Evolutionary conservation across 2,329 filamentous ascomycete species (phyloP).

Genomic region (Trichoderma sp.): DNA sequence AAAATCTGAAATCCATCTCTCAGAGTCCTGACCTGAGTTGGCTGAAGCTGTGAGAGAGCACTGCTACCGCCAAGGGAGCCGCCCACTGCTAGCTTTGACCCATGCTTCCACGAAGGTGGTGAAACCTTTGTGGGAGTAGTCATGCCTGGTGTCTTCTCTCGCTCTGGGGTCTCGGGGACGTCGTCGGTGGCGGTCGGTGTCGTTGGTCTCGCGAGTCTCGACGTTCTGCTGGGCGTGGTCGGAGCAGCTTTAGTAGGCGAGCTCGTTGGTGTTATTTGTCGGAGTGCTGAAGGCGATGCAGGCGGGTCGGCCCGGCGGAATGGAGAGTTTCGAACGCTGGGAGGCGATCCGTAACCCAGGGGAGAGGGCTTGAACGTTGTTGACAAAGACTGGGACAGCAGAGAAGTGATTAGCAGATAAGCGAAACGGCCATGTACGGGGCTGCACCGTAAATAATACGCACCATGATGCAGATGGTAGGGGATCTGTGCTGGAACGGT

Average conservation of each 20-base stretch:
- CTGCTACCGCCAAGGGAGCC: slow-evolving; percentile 49
- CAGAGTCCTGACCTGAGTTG: slow-evolving; percentile 79
- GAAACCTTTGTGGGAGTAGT: slow-evolving; percentile 38
- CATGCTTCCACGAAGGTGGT: slow-evolving; percentile 29
- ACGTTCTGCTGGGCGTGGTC: slow-evolving; percentile 24
- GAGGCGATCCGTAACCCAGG: slow-evolving; percentile 65
- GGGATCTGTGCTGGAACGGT: slow-evolving; percentile 8
- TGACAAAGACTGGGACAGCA: slow-evolving; percentile 48
- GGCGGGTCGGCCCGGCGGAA: slow-evolving; percentile 62
- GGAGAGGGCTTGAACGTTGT: slow-evolving; percentile 67
- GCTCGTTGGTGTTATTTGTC: slow-evolving; percentile 61
- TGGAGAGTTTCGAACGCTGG: slow-evolving; percentile 54
- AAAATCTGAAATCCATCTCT: slow-evolving; percentile 92
- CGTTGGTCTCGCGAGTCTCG: slow-evolving; percentile 40
- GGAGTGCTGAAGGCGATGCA: slow-evolving; percentile 62
- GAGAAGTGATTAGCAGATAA: slow-evolving; percentile 22
- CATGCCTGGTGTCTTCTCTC: slow-evolving; percentile 30
- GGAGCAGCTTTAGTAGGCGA: slow-evolving; percentile 52
- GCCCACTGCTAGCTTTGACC: slow-evolving; percentile 38
- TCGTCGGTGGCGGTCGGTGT: slow-evolving; percentile 37
- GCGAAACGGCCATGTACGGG: slow-evolving; percentile 19
- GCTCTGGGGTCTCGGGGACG: slow-evolving; percentile 39
- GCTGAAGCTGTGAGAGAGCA: slow-evolving; percentile 70
- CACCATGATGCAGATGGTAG: slow-evolving; percentile 32
- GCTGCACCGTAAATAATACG: slow-evolving; percentile 14